A percentile compares a stretch with the other conserved stretches of the same genome.
Evolutionary conservation across 2,329 filamentous ascomycete species (phyloP).

Genomic region (Ascosphaera apis): DNA sequence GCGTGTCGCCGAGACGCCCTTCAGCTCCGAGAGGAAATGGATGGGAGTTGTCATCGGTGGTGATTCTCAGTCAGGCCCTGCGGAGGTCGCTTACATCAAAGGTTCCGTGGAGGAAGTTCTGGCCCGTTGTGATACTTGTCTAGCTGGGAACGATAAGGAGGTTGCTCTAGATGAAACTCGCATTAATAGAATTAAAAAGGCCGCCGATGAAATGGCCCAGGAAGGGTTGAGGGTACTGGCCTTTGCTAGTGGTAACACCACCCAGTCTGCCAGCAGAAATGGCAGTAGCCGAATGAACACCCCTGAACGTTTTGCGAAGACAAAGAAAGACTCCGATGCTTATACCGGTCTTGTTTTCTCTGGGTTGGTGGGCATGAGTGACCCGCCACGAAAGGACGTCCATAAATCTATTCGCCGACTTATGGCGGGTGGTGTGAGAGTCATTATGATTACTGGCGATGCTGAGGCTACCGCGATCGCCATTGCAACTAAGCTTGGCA

Average conservation of each 20-base stretch:
- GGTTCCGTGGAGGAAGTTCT: conserved; percentile 77
- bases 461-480: conserved; percentile 85
- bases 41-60: conserved; percentile 80
- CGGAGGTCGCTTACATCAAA: conserved; percentile 83
- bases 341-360: conserved; percentile 75
- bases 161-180: conserved; percentile 58
- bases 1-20: conserved; percentile 67
- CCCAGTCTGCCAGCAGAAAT: conserved; percentile 10
- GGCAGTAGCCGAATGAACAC: conserved; percentile 1
- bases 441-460: conserved; percentile 98
- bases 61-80: conserved; percentile 23
- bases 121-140: conserved; percentile 69
- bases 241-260: conserved; percentile 66
- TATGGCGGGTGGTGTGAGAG: conserved; percentile 83
- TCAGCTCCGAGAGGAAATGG: conserved; percentile 96
- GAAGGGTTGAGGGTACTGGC: conserved; percentile 78
- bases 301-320: conserved; percentile 9
- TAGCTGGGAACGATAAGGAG: conserved; percentile 67
- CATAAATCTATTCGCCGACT: conserved; percentile 69
- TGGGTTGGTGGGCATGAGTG: conserved; percentile 89
- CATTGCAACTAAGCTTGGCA: conserved; percentile 85
- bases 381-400: conserved; percentile 78
- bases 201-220: conserved; percentile 66
- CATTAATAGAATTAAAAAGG: conserved; percentile 50
- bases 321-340: conserved; percentile 38